Base-by-base conservation (phyloP, 2,329 filamentous ascomycete species). In the Colletotrichum gigasporum region DNA sequence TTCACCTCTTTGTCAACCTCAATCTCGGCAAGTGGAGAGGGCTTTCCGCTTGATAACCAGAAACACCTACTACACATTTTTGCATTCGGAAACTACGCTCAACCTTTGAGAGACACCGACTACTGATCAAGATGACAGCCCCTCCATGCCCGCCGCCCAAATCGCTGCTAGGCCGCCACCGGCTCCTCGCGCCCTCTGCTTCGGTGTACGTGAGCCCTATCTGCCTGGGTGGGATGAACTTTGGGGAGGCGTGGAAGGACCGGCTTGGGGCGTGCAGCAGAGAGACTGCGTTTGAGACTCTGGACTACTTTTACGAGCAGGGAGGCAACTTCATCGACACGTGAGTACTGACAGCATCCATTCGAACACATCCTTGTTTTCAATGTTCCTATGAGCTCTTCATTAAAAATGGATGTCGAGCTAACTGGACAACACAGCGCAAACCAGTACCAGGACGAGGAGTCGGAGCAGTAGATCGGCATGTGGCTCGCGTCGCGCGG, bases 251-350 rank as follows among this genome's bases (percentile, higher is more conserved):
- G 3, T 84, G 82, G 80, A 72, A 68, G 11, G 61, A 71, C 0
- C 68, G 75, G n/a, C 79, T 88, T 77, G 85, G 86, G 10, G 79
- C 79, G 52, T 84, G 85, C 75, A 76, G 78, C 71, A 87, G 89
- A 70, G 80, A 84, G 37, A 71, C 78, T 14, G 75, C 82, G 0
- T 88, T 89, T 69, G 78, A 81, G 44, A 79, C 90, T 5, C 78
- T 90, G 1, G 87, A 90, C 68, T 80, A 79, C 56, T 90, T 82
- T 74, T 81, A 79, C 58, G 78, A 79, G 14, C 76, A 81, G 0
- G 88, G 88, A 4, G 89, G 89, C 7, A 91, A 91, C 76, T 90
- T 91, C 73, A 89, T 91, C 71, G 89, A 91, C 73, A 90, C 87
- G 0, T 28, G 12, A 18, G 14, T 37, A n/a, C n/a, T n/a, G n/a